A percentile compares a stretch with the other conserved stretches of the same genome.
phyloP scores from a whole-genome alignment of 2,329 filamentous ascomycete genomes.

The Pseudocercospora eumusae region DNA sequence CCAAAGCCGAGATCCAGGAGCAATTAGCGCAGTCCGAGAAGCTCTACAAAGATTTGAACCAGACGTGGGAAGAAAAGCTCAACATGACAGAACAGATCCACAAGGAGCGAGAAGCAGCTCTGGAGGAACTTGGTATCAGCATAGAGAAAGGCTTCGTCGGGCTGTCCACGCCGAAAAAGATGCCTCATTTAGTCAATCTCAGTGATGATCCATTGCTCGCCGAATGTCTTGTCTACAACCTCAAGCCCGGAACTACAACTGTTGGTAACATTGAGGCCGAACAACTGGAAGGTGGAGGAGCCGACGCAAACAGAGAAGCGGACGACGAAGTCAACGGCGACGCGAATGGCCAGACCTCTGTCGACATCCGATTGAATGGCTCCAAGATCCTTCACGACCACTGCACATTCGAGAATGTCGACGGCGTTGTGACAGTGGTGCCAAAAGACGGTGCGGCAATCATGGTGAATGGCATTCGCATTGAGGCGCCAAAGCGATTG shows the following conservation, averaged over 20 bases:
- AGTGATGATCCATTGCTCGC: slow-evolving; percentile 80
- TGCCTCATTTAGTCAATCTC: slow-evolving; percentile 97
- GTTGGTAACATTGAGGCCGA: slow-evolving; percentile 92
- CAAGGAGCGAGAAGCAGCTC: slow-evolving; percentile 89
- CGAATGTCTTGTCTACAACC: slow-evolving; percentile 95
- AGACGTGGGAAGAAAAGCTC: slow-evolving; percentile 98
- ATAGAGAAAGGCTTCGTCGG: slow-evolving; percentile 98
- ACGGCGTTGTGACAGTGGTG: slow-evolving; percentile 88
- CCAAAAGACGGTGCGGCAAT: slow-evolving; percentile 90
- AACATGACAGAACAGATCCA: slow-evolving; percentile 95
- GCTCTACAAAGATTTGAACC: slow-evolving; percentile 90
- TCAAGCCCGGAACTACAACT: slow-evolving; percentile 91
- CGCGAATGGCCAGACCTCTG: slow-evolving; percentile 49
- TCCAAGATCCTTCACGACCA: slow-evolving; percentile 90
- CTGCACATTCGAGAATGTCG: slow-evolving; percentile 89
- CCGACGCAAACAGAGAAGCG: background rate
- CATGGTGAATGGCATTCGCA: slow-evolving; percentile 94
- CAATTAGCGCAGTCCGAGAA: slow-evolving; percentile 97
- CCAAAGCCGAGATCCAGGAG: slow-evolving; percentile 96
- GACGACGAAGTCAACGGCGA: slow-evolving; percentile 75
- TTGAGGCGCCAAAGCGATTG: slow-evolving; percentile 80
- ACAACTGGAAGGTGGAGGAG: slow-evolving; percentile 17
- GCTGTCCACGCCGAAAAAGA: slow-evolving; percentile 94
- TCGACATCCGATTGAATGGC: slow-evolving; percentile 91
- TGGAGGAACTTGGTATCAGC: slow-evolving; percentile 96